Conservation (phyloP, 1,284 basidiomycete species). For the Malassezia yamatoensis region DNA sequence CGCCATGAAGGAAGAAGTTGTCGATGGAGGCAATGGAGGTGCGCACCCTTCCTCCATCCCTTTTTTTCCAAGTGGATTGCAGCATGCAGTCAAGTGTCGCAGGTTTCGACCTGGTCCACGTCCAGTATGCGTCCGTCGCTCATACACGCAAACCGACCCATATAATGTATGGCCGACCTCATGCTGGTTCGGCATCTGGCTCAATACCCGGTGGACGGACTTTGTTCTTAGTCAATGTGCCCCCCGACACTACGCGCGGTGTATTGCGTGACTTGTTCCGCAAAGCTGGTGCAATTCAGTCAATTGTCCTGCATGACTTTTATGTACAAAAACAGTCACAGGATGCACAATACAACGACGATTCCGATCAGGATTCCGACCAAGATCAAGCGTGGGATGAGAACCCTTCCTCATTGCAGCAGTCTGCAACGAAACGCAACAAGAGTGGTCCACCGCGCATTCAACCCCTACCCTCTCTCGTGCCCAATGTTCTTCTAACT, state of each 20-base stretch:
- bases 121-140: neutral
- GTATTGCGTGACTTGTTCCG: slow-evolving; percentile 30
- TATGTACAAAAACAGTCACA: neutral
- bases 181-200: slow-evolving; percentile 2
- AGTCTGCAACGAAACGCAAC: neutral
- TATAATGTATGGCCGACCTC: slow-evolving; percentile 20
- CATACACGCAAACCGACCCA: slow-evolving; percentile 5
- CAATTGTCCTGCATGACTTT: slow-evolving; percentile 18
- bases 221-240: slow-evolving; percentile 41
- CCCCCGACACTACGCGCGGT: slow-evolving; percentile 30
- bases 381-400: slow-evolving; percentile 12
- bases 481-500: slow-evolving; percentile 21
- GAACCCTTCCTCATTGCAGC: neutral
- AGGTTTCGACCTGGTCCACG: slow-evolving; percentile 7
- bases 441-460: slow-evolving; percentile 18
- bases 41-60: slow-evolving; percentile 4
- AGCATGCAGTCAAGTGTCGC: slow-evolving; percentile 7
- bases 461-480: slow-evolving; percentile 20
- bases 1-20: neutral
- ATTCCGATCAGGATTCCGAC: slow-evolving; percentile 11
- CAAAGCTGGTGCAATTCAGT: slow-evolving; percentile 29
- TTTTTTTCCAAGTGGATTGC: too few relatives aligned
- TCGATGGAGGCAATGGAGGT: slow-evolving; percentile 5
- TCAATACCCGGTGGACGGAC: slow-evolving; percentile 28
- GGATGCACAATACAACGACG: neutral